These are phyloP conservation scores for Tarenaya hassleriana DNA, from an alignment of 345 rosid species.

Conservation along the genomic window DNA sequence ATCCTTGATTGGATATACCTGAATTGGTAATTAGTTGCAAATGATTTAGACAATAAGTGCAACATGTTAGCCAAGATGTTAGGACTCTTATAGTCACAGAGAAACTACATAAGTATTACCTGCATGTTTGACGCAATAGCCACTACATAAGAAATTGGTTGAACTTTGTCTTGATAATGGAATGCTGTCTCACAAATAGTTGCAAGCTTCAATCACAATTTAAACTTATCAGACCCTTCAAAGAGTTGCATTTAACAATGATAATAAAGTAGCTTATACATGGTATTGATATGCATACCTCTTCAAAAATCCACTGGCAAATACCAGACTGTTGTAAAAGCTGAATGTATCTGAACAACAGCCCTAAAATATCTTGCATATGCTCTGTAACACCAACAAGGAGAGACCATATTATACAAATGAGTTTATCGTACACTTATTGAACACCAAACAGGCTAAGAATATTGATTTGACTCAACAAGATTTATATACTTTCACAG, in stretches of 20 bases:
- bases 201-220: slow-evolving; percentile 62
- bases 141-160: slow-evolving; percentile 56
- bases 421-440: slow-evolving; percentile 13
- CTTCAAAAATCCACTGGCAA: slow-evolving; percentile 92
- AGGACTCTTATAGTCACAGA: not conserved
- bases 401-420: slow-evolving; percentile 3
- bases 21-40: slow-evolving; percentile 28
- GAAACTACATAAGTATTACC: slow-evolving; percentile 36
- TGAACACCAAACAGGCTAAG: slow-evolving; percentile 18
- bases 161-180: slow-evolving; percentile 79
- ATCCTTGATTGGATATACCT: slow-evolving; percentile 70
- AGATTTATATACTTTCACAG: slow-evolving; percentile 11
- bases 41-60: slow-evolving; percentile 2
- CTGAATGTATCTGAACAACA: slow-evolving; percentile 71
- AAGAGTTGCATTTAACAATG: not conserved
- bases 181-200: slow-evolving; percentile 75
- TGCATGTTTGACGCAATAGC: slow-evolving; percentile 51
- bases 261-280: too few species aligned
- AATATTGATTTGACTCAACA: slow-evolving; percentile 9
- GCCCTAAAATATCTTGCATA: slow-evolving; percentile 69
- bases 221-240: slow-evolving; percentile 26
- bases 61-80: slow-evolving; percentile 8
- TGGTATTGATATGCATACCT: slow-evolving; percentile 48
- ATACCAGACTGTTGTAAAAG: slow-evolving; percentile 73
- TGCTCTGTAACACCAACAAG: slow-evolving; percentile 51